These are phyloP conservation scores for Biscogniauxia sp. DNA, from an alignment of 2,329 filamentous ascomycete species.

Conservation along the genomic window DNA sequence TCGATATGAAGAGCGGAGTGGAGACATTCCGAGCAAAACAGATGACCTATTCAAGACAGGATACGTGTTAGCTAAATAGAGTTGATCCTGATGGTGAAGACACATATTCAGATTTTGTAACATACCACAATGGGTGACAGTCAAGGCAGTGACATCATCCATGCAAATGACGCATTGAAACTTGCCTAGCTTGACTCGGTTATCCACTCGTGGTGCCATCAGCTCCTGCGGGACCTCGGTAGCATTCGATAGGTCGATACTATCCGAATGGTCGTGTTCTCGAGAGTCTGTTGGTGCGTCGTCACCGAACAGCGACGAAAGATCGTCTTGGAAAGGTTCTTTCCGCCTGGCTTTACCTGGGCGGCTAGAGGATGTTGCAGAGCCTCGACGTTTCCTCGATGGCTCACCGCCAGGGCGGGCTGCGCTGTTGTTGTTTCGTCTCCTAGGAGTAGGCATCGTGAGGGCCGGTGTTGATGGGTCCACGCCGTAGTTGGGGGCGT, in stretches of 20 bases:
- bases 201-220: conserved; percentile 46
- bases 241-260: conserved; percentile 42
- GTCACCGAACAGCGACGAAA: conserved; percentile 26
- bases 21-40: conserved; percentile 63
- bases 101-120: conserved; percentile 9
- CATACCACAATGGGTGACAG: conserved; percentile 66
- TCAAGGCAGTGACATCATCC: conserved; percentile 57
- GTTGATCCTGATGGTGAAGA: not conserved
- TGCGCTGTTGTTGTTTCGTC: conserved; percentile 13
- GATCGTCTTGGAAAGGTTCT: conserved; percentile 29
- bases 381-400: conserved; percentile 22
- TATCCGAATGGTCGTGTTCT: conserved; percentile 24
- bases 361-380: conserved; percentile 20
- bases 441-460: conserved; percentile 23
- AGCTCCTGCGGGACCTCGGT: conserved; percentile 44
- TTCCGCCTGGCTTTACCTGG: conserved; percentile 22
- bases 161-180: conserved; percentile 69
- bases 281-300: conserved; percentile 15
- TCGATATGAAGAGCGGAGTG: conserved; percentile 59
- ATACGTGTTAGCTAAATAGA: conserved; percentile 5
- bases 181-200: conserved; percentile 49
- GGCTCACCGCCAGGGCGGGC: conserved; percentile 5
- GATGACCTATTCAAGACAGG: conserved; percentile 48
- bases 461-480: conserved; percentile 17
- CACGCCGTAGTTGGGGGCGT: conserved; percentile 16